Conservation (phyloP, 1,284 basidiomycete species). For the Rhodotorula sp. region DNA sequence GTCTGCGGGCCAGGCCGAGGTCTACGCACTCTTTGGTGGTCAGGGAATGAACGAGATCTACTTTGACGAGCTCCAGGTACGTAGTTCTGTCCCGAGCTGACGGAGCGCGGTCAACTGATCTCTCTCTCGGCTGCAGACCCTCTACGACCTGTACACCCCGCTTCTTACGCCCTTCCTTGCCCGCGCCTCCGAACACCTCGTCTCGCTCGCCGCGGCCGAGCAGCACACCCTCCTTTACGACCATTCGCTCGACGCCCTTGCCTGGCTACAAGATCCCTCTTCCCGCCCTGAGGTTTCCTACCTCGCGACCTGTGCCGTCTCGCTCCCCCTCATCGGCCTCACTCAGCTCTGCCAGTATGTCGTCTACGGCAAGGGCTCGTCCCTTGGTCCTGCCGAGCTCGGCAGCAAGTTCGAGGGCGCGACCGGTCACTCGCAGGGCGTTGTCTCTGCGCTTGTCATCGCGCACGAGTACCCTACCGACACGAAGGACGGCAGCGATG, state of each 20-base stretch:
- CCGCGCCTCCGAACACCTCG: slow-evolving; percentile 59
- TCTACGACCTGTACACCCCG: slow-evolving; percentile 87
- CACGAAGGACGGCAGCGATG: slow-evolving; percentile 42
- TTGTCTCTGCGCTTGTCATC: slow-evolving; percentile 86
- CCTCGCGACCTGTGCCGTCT: slow-evolving; percentile 90
- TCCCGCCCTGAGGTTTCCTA: slow-evolving; percentile 79
- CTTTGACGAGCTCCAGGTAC: slow-evolving; percentile 75
- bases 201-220: slow-evolving; percentile 55
- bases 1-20: slow-evolving; percentile 66
- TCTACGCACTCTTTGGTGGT: slow-evolving; percentile 96
- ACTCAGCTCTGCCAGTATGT: slow-evolving; percentile 94
- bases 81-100: background rate
- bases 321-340: slow-evolving; percentile 90
- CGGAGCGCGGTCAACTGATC: background rate
- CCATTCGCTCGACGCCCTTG: slow-evolving; percentile 75
- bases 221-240: slow-evolving; percentile 57
- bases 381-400: slow-evolving; percentile 66
- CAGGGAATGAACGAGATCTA: slow-evolving; percentile 98
- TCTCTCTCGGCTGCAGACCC: slow-evolving; percentile 57
- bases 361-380: slow-evolving; percentile 49
- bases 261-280: slow-evolving; percentile 74
- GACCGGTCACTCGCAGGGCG: slow-evolving; percentile 95
- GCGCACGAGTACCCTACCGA: slow-evolving; percentile 50
- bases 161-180: slow-evolving; percentile 71
- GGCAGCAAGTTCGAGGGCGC: slow-evolving; percentile 74